Base-by-base conservation (phyloP, 2,329 filamentous ascomycete genomes). In the Cordyceps militaris region DNA sequence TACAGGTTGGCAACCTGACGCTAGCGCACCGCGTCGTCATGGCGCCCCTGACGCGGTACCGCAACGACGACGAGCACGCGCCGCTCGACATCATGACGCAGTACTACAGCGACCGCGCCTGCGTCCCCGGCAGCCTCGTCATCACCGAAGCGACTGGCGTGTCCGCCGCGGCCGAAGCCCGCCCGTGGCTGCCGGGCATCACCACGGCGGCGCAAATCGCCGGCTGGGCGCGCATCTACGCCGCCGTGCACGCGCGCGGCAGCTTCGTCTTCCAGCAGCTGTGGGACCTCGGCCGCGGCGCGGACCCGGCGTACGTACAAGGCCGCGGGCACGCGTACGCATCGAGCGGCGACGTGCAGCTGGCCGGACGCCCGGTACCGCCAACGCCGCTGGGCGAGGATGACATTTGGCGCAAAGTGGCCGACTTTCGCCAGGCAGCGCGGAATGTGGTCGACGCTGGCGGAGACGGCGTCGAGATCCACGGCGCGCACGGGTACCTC, bases 401-500 rank as follows among this genome's bases (percentile, higher is more conserved):
- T 1, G 87, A 90, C 19, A 92, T 92, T 57, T 74, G 81, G 63
- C 68, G 78, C 3, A 77, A 85, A 61, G 87, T 90, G 69, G 68
- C 66, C 0, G 82, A 83, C 0, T 91, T 80, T 68, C 79, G 77
- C 1, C 76, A 74, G 0, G 79, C 80, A 1, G 76, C 79, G 1
- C 76, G 77, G 60, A 76, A 82, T 28, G 80, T 87, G 0, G 67
- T 89, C 3, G 69, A 82, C 14, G 77, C 79, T 19, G 88, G 89
- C 0, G 86, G 86, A 44, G 88, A 93, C 65, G 85, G 83, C 9
- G 83, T 90, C 57, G 87, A 91, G 64, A 70, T 77, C 2, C 75
- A 79, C 19, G 76, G 69, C 3, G 80, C 80, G 3, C 82, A 85
- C 61, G 81, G 83, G 1, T 87, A 86, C 62, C 72, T 88, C 0